Evolutionary conservation across 2,329 filamentous ascomycete species (phyloP).

Genomic region (Graphium sp.): DNA sequence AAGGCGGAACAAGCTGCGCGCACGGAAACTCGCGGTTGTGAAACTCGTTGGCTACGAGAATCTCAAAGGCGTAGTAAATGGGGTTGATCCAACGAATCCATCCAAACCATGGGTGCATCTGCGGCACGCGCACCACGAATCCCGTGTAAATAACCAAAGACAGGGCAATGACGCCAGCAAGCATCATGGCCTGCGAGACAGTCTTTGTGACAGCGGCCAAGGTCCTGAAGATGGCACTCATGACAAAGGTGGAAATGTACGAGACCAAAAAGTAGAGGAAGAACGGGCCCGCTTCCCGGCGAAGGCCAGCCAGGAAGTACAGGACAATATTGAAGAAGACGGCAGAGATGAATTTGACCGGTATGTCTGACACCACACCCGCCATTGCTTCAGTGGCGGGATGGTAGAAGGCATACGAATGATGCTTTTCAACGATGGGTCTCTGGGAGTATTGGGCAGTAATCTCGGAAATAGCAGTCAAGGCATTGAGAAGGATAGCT

Average conservation of each 20-base stretch:
- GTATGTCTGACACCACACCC: conserved; percentile 35
- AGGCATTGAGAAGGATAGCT: conserved; percentile 40
- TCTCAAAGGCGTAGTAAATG: conserved; percentile 58
- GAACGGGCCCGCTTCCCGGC: conserved; percentile 47
- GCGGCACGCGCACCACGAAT: conserved; percentile 28
- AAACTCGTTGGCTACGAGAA: conserved; percentile 58
- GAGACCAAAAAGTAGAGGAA: conserved; percentile 63
- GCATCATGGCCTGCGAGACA: conserved; percentile 36
- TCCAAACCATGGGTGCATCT: conserved; percentile 57
- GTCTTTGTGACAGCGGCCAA: conserved; percentile 57
- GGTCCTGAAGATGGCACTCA: conserved; percentile 62
- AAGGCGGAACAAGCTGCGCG: conserved; percentile 27
- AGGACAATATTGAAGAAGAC: conserved; percentile 35
- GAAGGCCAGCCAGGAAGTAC: conserved; percentile 37
- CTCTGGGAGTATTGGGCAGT: conserved; percentile 23
- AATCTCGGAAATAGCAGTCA: conserved; percentile 39
- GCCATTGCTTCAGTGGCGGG: conserved; percentile 35
- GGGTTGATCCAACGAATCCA: conserved; percentile 68
- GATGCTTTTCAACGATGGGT: conserved; percentile 30
- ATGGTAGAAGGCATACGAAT: conserved; percentile 31
- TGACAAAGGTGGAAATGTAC: conserved; percentile 50
- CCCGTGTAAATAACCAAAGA: conserved; percentile 44
- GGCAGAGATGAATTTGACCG: conserved; percentile 35
- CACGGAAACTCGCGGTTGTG: conserved; percentile 40
- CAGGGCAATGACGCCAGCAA: conserved; percentile 36